Evolutionary conservation across 306 rosid genomes (phyloP).

Genomic region (Corylus avellana): DNA sequence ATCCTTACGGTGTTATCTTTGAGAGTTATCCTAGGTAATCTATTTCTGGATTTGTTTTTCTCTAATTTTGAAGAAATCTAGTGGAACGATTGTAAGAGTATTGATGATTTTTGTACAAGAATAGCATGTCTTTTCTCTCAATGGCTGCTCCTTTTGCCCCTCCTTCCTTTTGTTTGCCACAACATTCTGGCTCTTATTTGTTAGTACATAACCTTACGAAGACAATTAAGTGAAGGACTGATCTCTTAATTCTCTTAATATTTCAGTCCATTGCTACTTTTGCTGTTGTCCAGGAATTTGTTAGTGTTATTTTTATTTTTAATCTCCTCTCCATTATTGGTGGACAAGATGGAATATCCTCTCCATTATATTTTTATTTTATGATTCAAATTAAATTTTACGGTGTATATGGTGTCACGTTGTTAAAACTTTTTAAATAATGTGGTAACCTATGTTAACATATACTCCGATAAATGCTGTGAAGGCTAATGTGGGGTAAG

Average conservation of each 20-base stretch:
- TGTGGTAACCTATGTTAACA: too few species aligned
- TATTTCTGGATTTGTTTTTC: slow-evolving; percentile 5
- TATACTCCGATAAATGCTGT: too few species aligned
- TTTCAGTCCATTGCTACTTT: too few species aligned
- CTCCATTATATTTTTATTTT: too few species aligned
- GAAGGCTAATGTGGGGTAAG: too few species aligned
- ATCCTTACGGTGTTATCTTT: slow-evolving; percentile 6
- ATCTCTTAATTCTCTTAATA: background rate
- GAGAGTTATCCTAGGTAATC: background rate
- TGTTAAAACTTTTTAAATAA: too few species aligned
- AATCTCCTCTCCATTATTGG: too few species aligned
- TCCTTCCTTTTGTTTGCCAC: background rate
- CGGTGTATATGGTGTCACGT: too few species aligned
- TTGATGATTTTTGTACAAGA: slow-evolving; percentile 9
- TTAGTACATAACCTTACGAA: background rate
- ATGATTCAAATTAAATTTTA: too few species aligned
- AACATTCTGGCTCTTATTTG: background rate
- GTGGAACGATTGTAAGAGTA: slow-evolving; percentile 4
- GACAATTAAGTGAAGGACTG: background rate
- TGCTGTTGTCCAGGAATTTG: too few species aligned
- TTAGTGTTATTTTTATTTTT: too few species aligned
- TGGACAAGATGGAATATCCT: too few species aligned
- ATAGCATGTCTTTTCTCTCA: background rate
- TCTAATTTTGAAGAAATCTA: slow-evolving; percentile 6
- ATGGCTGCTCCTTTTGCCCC: background rate